phyloP scores from a whole-genome alignment of 1,139 yeast genomes.

The Taphrina confusa region DNA sequence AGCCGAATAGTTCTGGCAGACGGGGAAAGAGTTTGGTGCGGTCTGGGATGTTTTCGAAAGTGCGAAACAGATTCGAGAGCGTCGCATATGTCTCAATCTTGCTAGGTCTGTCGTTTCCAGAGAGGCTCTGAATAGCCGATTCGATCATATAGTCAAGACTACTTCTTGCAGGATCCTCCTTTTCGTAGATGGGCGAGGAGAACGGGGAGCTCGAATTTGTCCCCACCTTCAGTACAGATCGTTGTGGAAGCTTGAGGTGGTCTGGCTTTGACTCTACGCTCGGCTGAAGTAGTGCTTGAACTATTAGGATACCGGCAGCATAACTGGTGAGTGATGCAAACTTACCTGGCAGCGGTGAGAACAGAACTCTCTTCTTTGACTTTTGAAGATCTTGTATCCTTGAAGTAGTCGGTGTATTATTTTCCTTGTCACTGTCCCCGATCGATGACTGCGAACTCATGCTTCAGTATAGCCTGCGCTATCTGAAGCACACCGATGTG shows the following conservation, averaged over 20 bases:
- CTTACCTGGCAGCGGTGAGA: constrained; percentile 27
- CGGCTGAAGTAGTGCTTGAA: constrained; percentile 2
- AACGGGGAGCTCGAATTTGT: constrained; percentile 9
- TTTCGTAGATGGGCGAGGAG: constrained; percentile 13
- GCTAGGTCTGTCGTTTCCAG: constrained; percentile 13
- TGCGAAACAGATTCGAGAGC: constrained; percentile 22
- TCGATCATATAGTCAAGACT: constrained; percentile 8
- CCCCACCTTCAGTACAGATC: constrained; percentile 20
- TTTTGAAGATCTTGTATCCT: background rate
- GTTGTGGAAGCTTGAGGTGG: constrained; percentile 20
- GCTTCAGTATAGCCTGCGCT: background rate
- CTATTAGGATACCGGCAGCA: background rate
- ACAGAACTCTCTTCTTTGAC: constrained; percentile 26
- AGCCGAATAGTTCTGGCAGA: constrained; percentile 33
- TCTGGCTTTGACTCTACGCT: constrained; percentile 18
- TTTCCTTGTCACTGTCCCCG: constrained; percentile 32
- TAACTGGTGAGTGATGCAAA: background rate
- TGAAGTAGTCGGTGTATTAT: constrained; percentile 1
- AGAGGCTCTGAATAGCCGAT: constrained; percentile 12
- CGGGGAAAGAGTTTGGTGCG: constrained; percentile 19
- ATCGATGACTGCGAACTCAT: constrained; percentile 27
- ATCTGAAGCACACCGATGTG: no score
- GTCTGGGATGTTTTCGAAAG: constrained; percentile 27
- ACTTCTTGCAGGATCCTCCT: constrained; percentile 4
- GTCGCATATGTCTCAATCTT: constrained; percentile 33